Evolutionary conservation across 257 asterid species (phyloP).

Genomic region (Cordia subcordata): DNA sequence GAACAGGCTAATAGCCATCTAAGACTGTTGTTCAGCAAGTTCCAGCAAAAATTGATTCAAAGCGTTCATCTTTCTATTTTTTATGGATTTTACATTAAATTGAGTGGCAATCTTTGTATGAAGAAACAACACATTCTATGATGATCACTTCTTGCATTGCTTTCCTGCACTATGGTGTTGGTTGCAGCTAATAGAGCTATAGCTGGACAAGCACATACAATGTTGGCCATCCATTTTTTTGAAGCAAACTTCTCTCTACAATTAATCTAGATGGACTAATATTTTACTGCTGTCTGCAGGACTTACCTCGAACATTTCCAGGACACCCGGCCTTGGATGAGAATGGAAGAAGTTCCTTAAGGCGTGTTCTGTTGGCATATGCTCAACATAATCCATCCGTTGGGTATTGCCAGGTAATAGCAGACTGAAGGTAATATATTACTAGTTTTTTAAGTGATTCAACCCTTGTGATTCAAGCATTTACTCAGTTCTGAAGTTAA

Average conservation of each 20-base stretch:
- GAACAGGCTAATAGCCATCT: no score
- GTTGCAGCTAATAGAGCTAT: no score
- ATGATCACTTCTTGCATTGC: no score
- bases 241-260: neutral
- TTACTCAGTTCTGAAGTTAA: no score
- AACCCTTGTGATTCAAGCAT: neutral
- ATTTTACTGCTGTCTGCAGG: constrained; percentile 43
- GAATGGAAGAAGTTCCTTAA: constrained; percentile 68
- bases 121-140: no score
- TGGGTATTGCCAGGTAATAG: constrained; percentile 87
- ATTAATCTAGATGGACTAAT: constrained; percentile 22
- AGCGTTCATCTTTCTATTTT: no score
- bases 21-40: no score
- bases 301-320: constrained; percentile 92
- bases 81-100: no score
- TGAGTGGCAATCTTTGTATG: no score
- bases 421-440: constrained; percentile 14
- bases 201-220: neutral
- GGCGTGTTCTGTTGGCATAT: constrained; percentile 86
- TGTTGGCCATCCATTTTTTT: neutral
- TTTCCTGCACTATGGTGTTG: no score
- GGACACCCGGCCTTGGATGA: constrained; percentile 95
- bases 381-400: constrained; percentile 90
- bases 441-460: constrained; percentile 2
- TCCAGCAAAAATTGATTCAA: no score